Evolutionary conservation across 768 basidiomycete genomes (phyloP).

Genomic region (Sistotremastrum suecicum): DNA sequence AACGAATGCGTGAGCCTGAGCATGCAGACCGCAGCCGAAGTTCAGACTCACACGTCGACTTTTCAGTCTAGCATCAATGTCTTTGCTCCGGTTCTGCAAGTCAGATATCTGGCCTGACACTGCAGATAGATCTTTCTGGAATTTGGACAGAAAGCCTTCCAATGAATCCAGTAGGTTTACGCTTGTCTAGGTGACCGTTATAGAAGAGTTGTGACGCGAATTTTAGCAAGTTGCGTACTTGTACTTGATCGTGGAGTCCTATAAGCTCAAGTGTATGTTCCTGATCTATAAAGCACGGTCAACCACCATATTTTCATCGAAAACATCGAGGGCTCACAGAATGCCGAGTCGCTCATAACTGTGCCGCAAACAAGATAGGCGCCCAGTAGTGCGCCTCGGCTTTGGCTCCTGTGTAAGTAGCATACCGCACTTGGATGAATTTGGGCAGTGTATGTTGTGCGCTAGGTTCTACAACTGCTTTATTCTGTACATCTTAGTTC

Average conservation of each 20-base stretch:
- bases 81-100: constrained; percentile 78
- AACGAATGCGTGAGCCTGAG: constrained; percentile 1
- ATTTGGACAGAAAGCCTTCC: constrained; percentile 84
- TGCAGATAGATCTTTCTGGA: constrained; percentile 85
- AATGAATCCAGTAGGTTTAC: constrained; percentile 74
- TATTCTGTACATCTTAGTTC: too few relatives aligned
- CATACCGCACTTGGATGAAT: too few relatives aligned
- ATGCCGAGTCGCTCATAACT: too few relatives aligned
- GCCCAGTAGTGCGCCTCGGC: too few relatives aligned
- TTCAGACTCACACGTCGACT: constrained; percentile 55
- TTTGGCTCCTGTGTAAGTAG: too few relatives aligned
- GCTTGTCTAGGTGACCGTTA: constrained; percentile 47
- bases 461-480: too few relatives aligned
- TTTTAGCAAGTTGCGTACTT: constrained; percentile 30
- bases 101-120: constrained; percentile 96
- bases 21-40: neutral
- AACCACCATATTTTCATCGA: neutral
- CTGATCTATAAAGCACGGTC: constrained; percentile 15
- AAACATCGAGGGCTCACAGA: too few relatives aligned
- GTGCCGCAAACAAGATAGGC: too few relatives aligned
- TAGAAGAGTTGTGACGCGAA: neutral
- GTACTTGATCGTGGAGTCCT: constrained; percentile 83
- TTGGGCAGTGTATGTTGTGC: too few relatives aligned
- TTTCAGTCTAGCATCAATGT: constrained; percentile 77
- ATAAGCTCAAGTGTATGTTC: constrained; percentile 51